phyloP scores from a whole-genome alignment of 345 rosid species.

The Eutrema yunnanense region DNA sequence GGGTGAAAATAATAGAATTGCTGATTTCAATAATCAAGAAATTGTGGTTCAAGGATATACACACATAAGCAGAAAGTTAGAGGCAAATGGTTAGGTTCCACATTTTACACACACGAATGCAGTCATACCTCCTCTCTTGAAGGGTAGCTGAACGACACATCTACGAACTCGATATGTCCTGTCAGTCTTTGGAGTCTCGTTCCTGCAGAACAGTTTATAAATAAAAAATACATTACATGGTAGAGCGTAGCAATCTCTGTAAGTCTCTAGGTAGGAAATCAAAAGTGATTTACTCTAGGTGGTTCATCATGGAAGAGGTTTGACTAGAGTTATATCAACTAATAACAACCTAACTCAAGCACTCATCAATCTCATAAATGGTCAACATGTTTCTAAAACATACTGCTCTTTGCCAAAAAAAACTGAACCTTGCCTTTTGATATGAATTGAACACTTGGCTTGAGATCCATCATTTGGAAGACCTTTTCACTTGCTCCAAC shows the following conservation, averaged over 20 bases:
- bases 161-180: slow-evolving; percentile 55
- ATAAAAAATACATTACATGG: slow-evolving; percentile 9
- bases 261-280: slow-evolving; percentile 7
- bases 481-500: slow-evolving; percentile 99
- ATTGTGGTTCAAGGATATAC: slow-evolving; percentile 2
- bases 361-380: background rate
- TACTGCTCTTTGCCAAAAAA: background rate
- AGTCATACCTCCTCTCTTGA: slow-evolving; percentile 55
- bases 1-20: background rate
- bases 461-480: slow-evolving; percentile 94
- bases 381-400: background rate
- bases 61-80: background rate
- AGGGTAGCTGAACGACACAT: slow-evolving; percentile 67
- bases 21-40: background rate
- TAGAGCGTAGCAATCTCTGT: background rate
- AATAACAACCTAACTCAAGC: slow-evolving; percentile 1
- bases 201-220: slow-evolving; percentile 38
- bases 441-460: slow-evolving; percentile 67
- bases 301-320: background rate
- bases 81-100: background rate
- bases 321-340: background rate
- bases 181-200: slow-evolving; percentile 46
- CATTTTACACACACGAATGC: slow-evolving; percentile 3
- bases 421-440: slow-evolving; percentile 58
- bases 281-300: background rate